Conservation (phyloP, 331 rosid species). For the Quercus phellos region DNA sequence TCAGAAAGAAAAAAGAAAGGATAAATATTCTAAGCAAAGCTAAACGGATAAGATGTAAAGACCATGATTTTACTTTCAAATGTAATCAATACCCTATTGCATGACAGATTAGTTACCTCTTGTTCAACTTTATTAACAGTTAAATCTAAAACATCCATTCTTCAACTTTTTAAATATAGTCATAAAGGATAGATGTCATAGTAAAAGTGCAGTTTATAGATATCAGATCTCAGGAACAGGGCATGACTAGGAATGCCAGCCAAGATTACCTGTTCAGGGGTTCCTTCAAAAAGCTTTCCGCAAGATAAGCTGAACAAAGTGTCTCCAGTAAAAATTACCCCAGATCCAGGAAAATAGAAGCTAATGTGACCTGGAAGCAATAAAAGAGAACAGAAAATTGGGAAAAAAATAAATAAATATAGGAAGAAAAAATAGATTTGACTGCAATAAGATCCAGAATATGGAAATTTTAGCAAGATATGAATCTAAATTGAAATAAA, state of each 20-base stretch:
- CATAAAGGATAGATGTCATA: too few relatives aligned
- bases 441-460: background rate
- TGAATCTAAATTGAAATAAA: background rate
- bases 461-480: background rate
- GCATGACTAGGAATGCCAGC: slow-evolving; percentile 16
- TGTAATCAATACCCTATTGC: background rate
- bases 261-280: slow-evolving; percentile 74
- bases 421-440: background rate
- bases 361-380: slow-evolving; percentile 73
- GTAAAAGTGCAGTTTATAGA: background rate
- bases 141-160: background rate
- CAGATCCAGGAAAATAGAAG: slow-evolving; percentile 88
- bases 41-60: background rate
- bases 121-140: background rate
- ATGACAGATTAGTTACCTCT: background rate
- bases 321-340: slow-evolving; percentile 83
- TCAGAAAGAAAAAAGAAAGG: background rate
- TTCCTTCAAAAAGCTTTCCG: slow-evolving; percentile 95
- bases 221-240: slow-evolving; percentile 1
- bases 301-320: slow-evolving; percentile 96
- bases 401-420: background rate
- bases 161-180: background rate
- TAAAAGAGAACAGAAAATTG: background rate
- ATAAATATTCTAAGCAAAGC: background rate
- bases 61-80: background rate